Conservation (phyloP, 1,284 basidiomycete genomes). For the Acaromyces ingoldii region DNA sequence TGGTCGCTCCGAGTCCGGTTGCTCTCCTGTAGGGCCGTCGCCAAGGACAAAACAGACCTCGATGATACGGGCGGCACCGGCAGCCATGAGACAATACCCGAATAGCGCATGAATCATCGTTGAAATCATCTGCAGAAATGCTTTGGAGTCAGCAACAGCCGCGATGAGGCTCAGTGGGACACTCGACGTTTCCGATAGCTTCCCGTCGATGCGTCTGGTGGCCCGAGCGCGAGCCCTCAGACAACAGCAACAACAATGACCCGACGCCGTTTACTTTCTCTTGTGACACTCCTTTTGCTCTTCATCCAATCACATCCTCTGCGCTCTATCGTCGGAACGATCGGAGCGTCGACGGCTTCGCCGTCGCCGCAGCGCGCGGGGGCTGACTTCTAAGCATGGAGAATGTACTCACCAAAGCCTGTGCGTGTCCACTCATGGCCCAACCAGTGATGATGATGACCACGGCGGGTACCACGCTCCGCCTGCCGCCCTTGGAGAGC, state of each 20-base stretch:
- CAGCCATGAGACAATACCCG: slow-evolving; percentile 78
- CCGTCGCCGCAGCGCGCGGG: no score
- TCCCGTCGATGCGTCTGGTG: background rate
- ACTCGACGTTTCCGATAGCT: no score
- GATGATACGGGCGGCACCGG: slow-evolving; percentile 73
- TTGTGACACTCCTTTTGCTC: no score
- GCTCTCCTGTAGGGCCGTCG: slow-evolving; percentile 48
- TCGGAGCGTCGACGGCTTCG: no score
- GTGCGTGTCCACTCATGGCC: slow-evolving; percentile 88
- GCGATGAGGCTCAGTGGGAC: no score
- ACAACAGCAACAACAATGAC: no score
- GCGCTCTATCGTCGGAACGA: no score
- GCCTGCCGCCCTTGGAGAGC: slow-evolving; percentile 74
- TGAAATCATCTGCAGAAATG: slow-evolving; percentile 28
- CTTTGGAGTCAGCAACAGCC: no score
- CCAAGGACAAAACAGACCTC: slow-evolving; percentile 73
- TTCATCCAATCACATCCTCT: no score
- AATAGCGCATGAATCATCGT: slow-evolving; percentile 74
- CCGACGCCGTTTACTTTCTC: no score
- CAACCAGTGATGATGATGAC: slow-evolving; percentile 71
- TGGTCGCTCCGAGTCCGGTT: slow-evolving; percentile 10
- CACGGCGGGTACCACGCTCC: slow-evolving; percentile 74
- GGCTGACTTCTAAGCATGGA: no score
- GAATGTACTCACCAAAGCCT: slow-evolving; percentile 68
- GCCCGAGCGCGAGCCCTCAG: no score